Evolutionary conservation across 1,284 basidiomycete species (phyloP).

Genomic region (Wolfiporia cocos): DNA sequence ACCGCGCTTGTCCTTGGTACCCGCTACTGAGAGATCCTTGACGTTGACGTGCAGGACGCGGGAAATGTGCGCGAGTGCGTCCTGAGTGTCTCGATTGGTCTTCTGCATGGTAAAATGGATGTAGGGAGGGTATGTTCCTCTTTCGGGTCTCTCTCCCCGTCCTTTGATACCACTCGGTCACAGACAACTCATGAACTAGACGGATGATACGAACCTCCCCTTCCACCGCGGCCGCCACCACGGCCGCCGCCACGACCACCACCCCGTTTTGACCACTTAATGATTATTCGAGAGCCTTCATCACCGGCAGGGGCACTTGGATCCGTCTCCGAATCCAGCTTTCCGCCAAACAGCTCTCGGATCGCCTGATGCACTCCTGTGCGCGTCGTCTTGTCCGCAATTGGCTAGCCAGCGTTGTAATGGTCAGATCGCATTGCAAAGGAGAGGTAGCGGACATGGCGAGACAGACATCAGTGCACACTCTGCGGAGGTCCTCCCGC

Average conservation of each 20-base stretch:
- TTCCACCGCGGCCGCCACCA: slow-evolving; percentile 33
- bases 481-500: slow-evolving; percentile 64
- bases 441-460: slow-evolving; percentile 10
- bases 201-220: too few relatives aligned
- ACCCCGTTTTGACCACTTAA: slow-evolving; percentile 63
- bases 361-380: slow-evolving; percentile 81
- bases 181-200: not conserved
- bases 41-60: slow-evolving; percentile 69
- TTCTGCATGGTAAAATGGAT: slow-evolving; percentile 98
- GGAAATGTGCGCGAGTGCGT: slow-evolving; percentile 79
- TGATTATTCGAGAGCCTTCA: slow-evolving; percentile 63
- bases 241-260: slow-evolving; percentile 38
- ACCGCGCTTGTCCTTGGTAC: slow-evolving; percentile 98
- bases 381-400: slow-evolving; percentile 75
- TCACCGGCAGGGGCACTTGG: slow-evolving; percentile 41
- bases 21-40: slow-evolving; percentile 86
- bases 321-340: slow-evolving; percentile 80
- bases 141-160: slow-evolving; percentile 36
- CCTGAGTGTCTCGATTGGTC: slow-evolving; percentile 96
- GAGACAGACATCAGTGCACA: slow-evolving; percentile 70
- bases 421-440: slow-evolving; percentile 15
- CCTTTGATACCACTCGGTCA: slow-evolving; percentile 14
- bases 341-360: slow-evolving; percentile 77
- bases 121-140: slow-evolving; percentile 77
- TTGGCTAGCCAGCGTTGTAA: slow-evolving; percentile 47